Percentiles rank a stretch among this genome's conserved stretches.
Conservation (phyloP, 257 asterid genomes). For the Eustoma russellianum region DNA sequence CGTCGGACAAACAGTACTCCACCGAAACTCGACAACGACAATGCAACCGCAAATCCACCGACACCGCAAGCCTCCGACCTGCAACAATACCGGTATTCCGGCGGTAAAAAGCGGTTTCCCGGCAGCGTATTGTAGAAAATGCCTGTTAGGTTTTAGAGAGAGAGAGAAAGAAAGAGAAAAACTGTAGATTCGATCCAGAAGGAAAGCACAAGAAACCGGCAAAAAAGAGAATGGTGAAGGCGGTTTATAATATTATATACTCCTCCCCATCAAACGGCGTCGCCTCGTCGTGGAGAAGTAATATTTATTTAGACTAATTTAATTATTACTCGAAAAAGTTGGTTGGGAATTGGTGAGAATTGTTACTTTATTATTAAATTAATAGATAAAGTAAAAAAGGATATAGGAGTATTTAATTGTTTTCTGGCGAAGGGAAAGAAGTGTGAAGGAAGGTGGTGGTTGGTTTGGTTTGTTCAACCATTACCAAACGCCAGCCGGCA, state of each 20-base stretch:
- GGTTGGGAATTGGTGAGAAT: no score
- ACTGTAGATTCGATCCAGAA: conserved; percentile 47
- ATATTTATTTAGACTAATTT: conserved; percentile 5
- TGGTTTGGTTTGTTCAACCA: conserved; percentile 74
- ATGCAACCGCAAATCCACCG: conserved; percentile 12
- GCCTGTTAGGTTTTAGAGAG: conserved; percentile 21
- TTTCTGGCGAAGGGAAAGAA: conserved; percentile 22
- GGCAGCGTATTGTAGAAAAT: conserved; percentile 20
- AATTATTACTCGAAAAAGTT: not conserved
- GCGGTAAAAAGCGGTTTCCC: conserved; percentile 29
- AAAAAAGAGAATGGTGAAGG: conserved; percentile 28
- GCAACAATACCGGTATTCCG: conserved; percentile 21
- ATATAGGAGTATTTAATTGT: not conserved
- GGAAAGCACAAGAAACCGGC: conserved; percentile 46
- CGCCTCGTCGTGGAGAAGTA: conserved; percentile 1
- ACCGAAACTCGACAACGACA: conserved; percentile 6
- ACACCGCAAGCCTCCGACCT: conserved; percentile 19
- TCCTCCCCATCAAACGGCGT: conserved; percentile 11
- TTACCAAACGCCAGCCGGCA: conserved; percentile 32
- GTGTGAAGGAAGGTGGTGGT: conserved; percentile 49
- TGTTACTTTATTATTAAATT: not conserved
- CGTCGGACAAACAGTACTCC: conserved; percentile 22
- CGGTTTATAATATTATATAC: conserved; percentile 38
- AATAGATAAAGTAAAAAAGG: not conserved
- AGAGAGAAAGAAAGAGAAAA: conserved; percentile 20